phyloP scores from a whole-genome alignment of 1,284 basidiomycete genomes.

The Cutaneotrichosporon sp. region DNA sequence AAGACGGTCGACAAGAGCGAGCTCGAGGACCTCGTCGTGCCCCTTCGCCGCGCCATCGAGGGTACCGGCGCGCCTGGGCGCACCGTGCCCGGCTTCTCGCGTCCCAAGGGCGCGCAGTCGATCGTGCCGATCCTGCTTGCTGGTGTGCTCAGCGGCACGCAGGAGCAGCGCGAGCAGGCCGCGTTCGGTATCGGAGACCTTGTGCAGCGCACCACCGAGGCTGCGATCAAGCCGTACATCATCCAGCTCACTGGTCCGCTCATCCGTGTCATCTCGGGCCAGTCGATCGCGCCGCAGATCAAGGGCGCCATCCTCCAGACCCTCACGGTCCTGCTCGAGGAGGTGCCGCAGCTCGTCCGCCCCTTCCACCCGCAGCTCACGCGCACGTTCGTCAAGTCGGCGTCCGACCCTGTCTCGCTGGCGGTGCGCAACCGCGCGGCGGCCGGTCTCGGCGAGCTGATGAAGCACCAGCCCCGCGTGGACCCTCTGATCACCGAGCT shows the following conservation, averaged over 20 bases:
- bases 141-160: slow-evolving; percentile 60
- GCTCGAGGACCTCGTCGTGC: slow-evolving; percentile 82
- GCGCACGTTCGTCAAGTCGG: slow-evolving; percentile 93
- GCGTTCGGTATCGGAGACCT: slow-evolving; percentile 94
- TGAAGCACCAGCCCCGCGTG: slow-evolving; percentile 73
- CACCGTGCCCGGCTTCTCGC: slow-evolving; percentile 81
- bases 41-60: slow-evolving; percentile 87
- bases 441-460: slow-evolving; percentile 83
- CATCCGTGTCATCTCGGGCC: slow-evolving; percentile 87
- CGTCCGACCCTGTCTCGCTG: slow-evolving; percentile 74
- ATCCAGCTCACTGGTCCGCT: slow-evolving; percentile 95
- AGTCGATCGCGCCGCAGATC: slow-evolving; percentile 83
- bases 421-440: slow-evolving; percentile 82
- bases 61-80: slow-evolving; percentile 75
- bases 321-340: slow-evolving; percentile 75
- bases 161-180: slow-evolving; percentile 75
- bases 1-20: slow-evolving; percentile 93
- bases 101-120: slow-evolving; percentile 87
- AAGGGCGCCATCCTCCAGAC: slow-evolving; percentile 85
- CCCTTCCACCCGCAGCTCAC: slow-evolving; percentile 99
- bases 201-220: slow-evolving; percentile 84
- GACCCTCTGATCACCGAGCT: slow-evolving; percentile 82
- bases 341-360: slow-evolving; percentile 85
- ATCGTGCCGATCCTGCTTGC: slow-evolving; percentile 87
- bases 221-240: slow-evolving; percentile 91